Evolutionary conservation across 257 asterid genomes (phyloP), one percentile per base, ranked within the genome.

Genomic region (Misopates orontium): DNA sequence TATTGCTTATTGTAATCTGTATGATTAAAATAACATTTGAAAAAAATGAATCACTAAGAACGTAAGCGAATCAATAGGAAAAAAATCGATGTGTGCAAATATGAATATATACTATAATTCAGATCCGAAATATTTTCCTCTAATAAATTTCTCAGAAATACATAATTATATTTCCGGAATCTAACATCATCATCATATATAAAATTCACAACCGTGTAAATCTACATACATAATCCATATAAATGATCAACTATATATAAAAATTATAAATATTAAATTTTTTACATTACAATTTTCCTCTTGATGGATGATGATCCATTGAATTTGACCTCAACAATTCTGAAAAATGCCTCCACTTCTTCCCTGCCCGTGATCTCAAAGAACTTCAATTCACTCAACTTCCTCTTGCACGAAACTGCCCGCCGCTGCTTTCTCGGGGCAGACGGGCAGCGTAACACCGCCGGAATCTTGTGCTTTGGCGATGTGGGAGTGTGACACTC

Each of bases 401-500:
- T 81, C 24, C 90, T 78, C 80, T 86, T 83, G 78, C 85, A 78
- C 40, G 84, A 53, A 3, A 15, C 44, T 44, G n/a, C 79, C 21
- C 62, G 71, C 72, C n/a, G 21, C 6, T 84, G 78, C 72, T 86
- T 86, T 64, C 72, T 80, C 3, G 87, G 95, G 17, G 95, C 77
- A 11, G 90, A 85, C 40, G 95, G 95, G 75, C 90, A 84, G 69
- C 42, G 47, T 23, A 74, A 64, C 10, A 47, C 23, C 23, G 81
- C 41, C 8, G 90, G 88, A 24, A 86, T 86, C 82, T 65, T 66
- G 73, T 80, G 67, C 1, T 62, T 50, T 1, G 88, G 79, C 0
- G 93, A 77, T 32, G 20, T 82, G 1, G 93, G 93, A 4, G 90
- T 84, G 39, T 11, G 64, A 57, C 84, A 83, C 53, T 61, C 54